Conservation (phyloP, 1,139 yeast genomes). For the Meyerozyma carpophila region DNA sequence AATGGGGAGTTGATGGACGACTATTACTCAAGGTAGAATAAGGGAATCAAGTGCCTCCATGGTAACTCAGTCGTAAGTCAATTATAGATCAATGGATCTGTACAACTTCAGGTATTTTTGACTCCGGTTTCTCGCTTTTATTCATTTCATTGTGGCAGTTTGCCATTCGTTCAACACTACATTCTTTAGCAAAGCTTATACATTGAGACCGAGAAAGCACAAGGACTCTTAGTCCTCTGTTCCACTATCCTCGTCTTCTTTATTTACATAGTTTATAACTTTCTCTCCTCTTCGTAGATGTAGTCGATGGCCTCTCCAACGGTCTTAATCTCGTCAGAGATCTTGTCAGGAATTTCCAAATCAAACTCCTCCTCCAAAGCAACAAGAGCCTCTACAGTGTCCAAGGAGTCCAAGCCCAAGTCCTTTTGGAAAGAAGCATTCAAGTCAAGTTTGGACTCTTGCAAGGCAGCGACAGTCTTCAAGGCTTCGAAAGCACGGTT, state of each 20-base stretch:
- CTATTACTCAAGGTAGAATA: no score
- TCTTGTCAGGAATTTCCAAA: slow-evolving; percentile 63
- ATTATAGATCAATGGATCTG: no score
- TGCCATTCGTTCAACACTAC: no score
- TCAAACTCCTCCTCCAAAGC: slow-evolving; percentile 73
- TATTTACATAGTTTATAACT: slow-evolving; percentile 21
- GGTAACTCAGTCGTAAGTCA: no score
- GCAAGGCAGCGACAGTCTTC: slow-evolving; percentile 47
- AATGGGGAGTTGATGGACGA: not conserved
- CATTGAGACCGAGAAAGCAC: not conserved
- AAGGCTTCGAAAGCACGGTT: slow-evolving; percentile 46
- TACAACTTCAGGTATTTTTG: no score
- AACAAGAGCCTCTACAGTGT: slow-evolving; percentile 66
- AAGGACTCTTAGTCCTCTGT: not conserved
- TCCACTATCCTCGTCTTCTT: not conserved
- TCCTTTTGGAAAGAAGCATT: slow-evolving; percentile 55
- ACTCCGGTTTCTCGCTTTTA: no score
- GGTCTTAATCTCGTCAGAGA: slow-evolving; percentile 64
- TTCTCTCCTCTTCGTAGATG: slow-evolving; percentile 46
- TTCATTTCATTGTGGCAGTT: no score
- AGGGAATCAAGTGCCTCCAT: no score
- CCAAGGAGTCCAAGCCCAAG: slow-evolving; percentile 65
- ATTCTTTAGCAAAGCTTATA: slow-evolving; percentile 12
- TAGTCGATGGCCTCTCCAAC: slow-evolving; percentile 66
- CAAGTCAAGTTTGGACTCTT: slow-evolving; percentile 37